These are phyloP conservation scores for Arthrobotrys conoides DNA, from an alignment of 2,329 filamentous ascomycete genomes.

Conservation along the genomic window DNA sequence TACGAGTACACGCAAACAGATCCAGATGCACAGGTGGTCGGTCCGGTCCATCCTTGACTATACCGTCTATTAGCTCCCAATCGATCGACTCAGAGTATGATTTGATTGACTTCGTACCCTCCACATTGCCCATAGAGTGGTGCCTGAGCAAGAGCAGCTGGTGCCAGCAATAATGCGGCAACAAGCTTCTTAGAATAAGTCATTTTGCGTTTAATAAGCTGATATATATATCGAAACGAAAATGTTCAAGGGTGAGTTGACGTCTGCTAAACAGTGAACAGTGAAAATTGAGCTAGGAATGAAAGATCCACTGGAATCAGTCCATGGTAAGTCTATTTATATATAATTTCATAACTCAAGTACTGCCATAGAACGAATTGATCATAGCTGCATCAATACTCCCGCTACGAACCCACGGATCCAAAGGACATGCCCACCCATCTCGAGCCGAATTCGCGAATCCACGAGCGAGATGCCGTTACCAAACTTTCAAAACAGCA, in stretches of 20 bases:
- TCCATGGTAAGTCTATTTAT: slow-evolving; percentile 20
- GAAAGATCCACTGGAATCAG: not conserved
- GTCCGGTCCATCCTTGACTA: slow-evolving; percentile 50
- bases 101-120: slow-evolving; percentile 33
- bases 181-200: slow-evolving; percentile 27
- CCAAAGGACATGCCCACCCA: not conserved
- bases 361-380: not conserved
- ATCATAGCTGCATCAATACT: not conserved
- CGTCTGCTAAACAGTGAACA: not conserved
- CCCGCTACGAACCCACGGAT: not conserved
- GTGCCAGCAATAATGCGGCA: slow-evolving; percentile 37
- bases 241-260: not conserved
- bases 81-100: not conserved
- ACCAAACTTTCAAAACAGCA: slow-evolving; percentile 35
- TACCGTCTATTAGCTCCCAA: not conserved
- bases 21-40: slow-evolving; percentile 45
- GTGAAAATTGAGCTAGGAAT: not conserved
- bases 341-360: too few species aligned
- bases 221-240: not conserved
- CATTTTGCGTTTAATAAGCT: slow-evolving; percentile 11
- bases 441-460: slow-evolving; percentile 5
- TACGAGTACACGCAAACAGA: slow-evolving; percentile 49
- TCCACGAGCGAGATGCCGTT: not conserved
- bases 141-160: slow-evolving; percentile 30
- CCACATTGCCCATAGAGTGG: slow-evolving; percentile 55